A percentile compares a stretch with the other conserved stretches of the same genome.
These are phyloP conservation scores for Ophiostoma sp. DNA, from an alignment of 2,329 filamentous ascomycete genomes.

Conservation along the genomic window DNA sequence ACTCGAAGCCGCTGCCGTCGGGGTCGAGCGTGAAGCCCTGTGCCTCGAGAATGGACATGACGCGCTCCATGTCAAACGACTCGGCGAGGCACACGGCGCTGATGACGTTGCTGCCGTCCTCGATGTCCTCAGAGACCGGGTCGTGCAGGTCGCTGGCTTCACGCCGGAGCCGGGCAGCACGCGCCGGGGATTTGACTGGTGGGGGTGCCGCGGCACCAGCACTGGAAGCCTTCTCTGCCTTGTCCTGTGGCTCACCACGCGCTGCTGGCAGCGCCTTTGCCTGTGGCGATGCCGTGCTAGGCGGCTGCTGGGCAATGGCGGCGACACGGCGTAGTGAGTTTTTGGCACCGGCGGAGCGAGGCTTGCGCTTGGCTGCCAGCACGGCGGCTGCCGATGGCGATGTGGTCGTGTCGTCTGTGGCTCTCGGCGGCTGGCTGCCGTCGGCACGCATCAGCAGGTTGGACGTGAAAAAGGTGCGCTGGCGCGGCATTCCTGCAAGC, in stretches of 20 bases:
- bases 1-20: conserved; percentile 55
- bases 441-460: conserved; percentile 46
- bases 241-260: conserved; percentile 30
- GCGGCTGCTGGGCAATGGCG: conserved; percentile 69
- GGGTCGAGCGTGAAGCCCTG: conserved; percentile 60
- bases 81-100: conserved; percentile 59
- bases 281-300: too few species aligned
- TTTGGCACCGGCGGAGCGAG: conserved; percentile 34
- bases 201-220: conserved; percentile 19
- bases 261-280: neutral
- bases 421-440: neutral
- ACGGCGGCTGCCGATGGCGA: conserved; percentile 8
- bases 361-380: conserved; percentile 25
- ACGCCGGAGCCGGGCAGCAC: conserved; percentile 6
- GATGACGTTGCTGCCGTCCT: conserved; percentile 42
- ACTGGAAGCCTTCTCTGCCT: conserved; percentile 5
- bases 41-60: conserved; percentile 50
- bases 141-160: conserved; percentile 5
- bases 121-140: conserved; percentile 18
- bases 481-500: conserved; percentile 44
- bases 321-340: conserved; percentile 79
- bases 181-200: neutral
- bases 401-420: neutral
- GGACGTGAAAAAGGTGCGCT: conserved; percentile 61
- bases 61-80: conserved; percentile 58